phyloP scores from a whole-genome alignment of 2,329 filamentous ascomycete genomes.

The Fusarium albosuccineum region DNA sequence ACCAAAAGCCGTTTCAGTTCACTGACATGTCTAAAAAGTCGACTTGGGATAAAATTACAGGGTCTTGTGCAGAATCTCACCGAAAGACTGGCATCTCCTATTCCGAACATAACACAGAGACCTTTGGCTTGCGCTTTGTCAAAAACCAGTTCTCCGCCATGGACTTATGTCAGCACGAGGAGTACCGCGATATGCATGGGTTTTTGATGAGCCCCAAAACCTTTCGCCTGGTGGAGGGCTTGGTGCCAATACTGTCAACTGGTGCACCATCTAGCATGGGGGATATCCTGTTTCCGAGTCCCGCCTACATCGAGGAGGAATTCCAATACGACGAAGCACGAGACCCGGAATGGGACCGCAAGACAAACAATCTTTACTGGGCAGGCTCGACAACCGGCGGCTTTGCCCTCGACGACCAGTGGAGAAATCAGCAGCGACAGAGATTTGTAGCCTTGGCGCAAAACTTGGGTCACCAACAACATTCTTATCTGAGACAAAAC shows the following conservation, averaged over 20 bases:
- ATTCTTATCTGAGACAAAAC: slow-evolving; percentile 51
- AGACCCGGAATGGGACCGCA: slow-evolving; percentile 63
- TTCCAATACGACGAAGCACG: slow-evolving; percentile 56
- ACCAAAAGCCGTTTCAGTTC: slow-evolving; percentile 25
- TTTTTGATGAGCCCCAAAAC: slow-evolving; percentile 59
- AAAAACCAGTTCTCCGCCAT: slow-evolving; percentile 42
- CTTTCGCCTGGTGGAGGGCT: slow-evolving; percentile 54
- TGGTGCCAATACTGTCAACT: slow-evolving; percentile 62
- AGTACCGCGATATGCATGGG: slow-evolving; percentile 59
- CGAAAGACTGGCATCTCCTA: not conserved
- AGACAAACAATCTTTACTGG: slow-evolving; percentile 68
- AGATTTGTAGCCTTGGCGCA: slow-evolving; percentile 57
- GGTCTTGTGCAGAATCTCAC: slow-evolving; percentile 40
- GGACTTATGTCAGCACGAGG: slow-evolving; percentile 60
- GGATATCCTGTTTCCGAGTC: slow-evolving; percentile 66
- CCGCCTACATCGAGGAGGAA: slow-evolving; percentile 60
- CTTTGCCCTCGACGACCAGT: slow-evolving; percentile 50
- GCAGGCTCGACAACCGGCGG: slow-evolving; percentile 68
- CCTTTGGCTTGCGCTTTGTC: slow-evolving; percentile 54
- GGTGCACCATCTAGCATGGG: slow-evolving; percentile 61
- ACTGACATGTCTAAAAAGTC: slow-evolving; percentile 46
- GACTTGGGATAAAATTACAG: slow-evolving; percentile 51
- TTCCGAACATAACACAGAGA: slow-evolving; percentile 22
- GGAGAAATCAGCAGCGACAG: slow-evolving; percentile 63
- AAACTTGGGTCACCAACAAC: slow-evolving; percentile 42